Conservation (phyloP, 257 asterid species). For the Scutellaria galericulata region DNA sequence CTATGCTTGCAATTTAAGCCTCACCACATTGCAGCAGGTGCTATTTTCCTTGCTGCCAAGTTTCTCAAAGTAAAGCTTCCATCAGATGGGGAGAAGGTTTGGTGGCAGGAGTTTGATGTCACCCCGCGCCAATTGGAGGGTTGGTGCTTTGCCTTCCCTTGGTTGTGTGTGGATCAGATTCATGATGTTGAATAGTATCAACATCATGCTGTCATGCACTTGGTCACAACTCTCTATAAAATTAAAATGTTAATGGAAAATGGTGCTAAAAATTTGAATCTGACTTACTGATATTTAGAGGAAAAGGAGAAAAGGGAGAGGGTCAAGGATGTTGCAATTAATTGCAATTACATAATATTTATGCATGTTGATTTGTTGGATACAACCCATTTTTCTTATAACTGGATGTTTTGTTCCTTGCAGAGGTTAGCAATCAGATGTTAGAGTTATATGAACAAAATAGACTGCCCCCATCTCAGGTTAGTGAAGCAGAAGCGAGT, state of each 20-base stretch:
- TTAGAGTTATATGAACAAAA: slow-evolving; percentile 83
- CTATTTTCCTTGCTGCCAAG: slow-evolving; percentile 99
- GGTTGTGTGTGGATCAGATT: slow-evolving; percentile 34
- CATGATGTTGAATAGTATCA: slow-evolving; percentile 34
- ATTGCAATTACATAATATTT: slow-evolving; percentile 15
- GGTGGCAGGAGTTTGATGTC: slow-evolving; percentile 99
- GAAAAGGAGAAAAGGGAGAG: slow-evolving; percentile 34
- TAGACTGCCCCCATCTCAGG: slow-evolving; percentile 65
- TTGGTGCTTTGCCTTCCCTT: slow-evolving; percentile 59
- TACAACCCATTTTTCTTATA: slow-evolving; percentile 5
- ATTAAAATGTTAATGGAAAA: slow-evolving; percentile 1
- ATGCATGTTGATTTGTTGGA: slow-evolving; percentile 24
- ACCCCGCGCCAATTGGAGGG: slow-evolving; percentile 99
- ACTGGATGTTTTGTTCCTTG: slow-evolving; percentile 44
- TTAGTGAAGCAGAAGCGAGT: slow-evolving; percentile 81
- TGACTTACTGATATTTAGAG: slow-evolving; percentile 16
- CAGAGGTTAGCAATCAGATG: slow-evolving; percentile 99
- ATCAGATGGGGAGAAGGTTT: slow-evolving; percentile 88
- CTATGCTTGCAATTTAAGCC: slow-evolving; percentile 99
- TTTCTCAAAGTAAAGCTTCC: slow-evolving; percentile 99
- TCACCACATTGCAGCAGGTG: slow-evolving; percentile 99
- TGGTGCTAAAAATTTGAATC: slow-evolving; percentile 28
- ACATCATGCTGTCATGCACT: slow-evolving; percentile 18
- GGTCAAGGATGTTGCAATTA: slow-evolving; percentile 36
- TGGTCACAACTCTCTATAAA: too few relatives aligned